Conservation (phyloP, 768 basidiomycete species). For the Phaeotremella skinneri region DNA sequence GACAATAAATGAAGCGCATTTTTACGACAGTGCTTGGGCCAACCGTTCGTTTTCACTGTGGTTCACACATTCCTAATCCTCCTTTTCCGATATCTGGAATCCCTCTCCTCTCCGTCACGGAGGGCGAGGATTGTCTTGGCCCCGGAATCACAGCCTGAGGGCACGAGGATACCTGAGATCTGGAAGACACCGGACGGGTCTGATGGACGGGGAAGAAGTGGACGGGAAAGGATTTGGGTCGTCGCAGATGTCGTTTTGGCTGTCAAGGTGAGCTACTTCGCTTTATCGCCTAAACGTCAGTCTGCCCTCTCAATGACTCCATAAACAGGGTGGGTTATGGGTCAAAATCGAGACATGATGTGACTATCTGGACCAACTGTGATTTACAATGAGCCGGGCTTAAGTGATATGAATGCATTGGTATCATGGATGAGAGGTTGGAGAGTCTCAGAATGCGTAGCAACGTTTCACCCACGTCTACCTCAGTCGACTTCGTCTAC, state of each 20-base stretch:
- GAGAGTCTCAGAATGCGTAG: too few species aligned
- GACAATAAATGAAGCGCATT: background rate
- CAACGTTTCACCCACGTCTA: background rate
- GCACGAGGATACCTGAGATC: slow-evolving; percentile 21
- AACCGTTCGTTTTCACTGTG: slow-evolving; percentile 39
- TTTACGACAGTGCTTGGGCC: slow-evolving; percentile 39
- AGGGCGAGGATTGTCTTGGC: slow-evolving; percentile 17
- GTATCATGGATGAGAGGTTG: background rate
- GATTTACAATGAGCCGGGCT: too few species aligned
- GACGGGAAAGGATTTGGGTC: slow-evolving; percentile 39
- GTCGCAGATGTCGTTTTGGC: slow-evolving; percentile 40
- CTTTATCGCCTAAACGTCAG: background rate
- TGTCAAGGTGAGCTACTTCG: slow-evolving; percentile 38
- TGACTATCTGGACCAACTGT: background rate
- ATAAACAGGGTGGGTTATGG: slow-evolving; percentile 33
- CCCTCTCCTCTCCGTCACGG: background rate
- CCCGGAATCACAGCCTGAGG: slow-evolving; percentile 26
- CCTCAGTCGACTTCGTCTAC: background rate
- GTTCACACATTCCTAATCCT: slow-evolving; percentile 33
- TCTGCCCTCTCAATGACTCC: background rate
- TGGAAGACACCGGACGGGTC: slow-evolving; percentile 23
- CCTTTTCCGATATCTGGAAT: slow-evolving; percentile 18
- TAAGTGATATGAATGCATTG: background rate
- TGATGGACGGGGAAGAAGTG: slow-evolving; percentile 32
- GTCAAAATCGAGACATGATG: slow-evolving; percentile 10